Evolutionary conservation across 345 rosid genomes (phyloP), one percentile per base, ranked within the genome.

Genomic region (Gossypioides kirkii): DNA sequence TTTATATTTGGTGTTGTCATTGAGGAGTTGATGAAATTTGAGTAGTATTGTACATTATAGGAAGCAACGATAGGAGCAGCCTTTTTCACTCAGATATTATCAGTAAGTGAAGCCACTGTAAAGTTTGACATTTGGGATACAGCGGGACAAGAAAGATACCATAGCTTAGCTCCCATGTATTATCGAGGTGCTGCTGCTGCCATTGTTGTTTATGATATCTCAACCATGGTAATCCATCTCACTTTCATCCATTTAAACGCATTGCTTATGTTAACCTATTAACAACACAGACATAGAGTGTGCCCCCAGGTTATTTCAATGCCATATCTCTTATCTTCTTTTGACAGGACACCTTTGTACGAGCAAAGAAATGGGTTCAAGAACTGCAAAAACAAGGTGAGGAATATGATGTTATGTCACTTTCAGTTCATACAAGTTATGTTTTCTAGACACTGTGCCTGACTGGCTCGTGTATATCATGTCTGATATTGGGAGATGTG

Each of bases 61-160:
- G 92, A 88, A 82, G 82, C 96, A 54, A 90, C 91, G 0, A 83
- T 88, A 17, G 92, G 92, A 73, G 96, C 92, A 16, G 92, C 96
- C 12, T 88, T 90, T 79, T 88, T 90, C 86, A 88, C 91, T 80
- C 91, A 90, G 78, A 85, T 88, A 73, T 60, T 90, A 69, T 87
- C 92, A 2, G 69, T 88, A 61, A 79, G 74, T 9, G 96, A 90
- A 73, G 89, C 87, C 2, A 88, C 91, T 10, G 82, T 90, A 18
- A 90, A 90, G 73, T 90, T 86, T 61, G 92, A 90, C 65, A 88
- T 85, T 79, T 90, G 96, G 96, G 92, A 90, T 82, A 87, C 92
- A 1, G 96, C 92, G 0, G 96, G 92, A 16, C 96, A 90, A 65
- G 96, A 90, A 73, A 74, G 92, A 49, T 88, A 88, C 74, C 89